Base-by-base conservation (phyloP, 2,329 filamentous ascomycete species). In the Huntiella abstrusa region DNA sequence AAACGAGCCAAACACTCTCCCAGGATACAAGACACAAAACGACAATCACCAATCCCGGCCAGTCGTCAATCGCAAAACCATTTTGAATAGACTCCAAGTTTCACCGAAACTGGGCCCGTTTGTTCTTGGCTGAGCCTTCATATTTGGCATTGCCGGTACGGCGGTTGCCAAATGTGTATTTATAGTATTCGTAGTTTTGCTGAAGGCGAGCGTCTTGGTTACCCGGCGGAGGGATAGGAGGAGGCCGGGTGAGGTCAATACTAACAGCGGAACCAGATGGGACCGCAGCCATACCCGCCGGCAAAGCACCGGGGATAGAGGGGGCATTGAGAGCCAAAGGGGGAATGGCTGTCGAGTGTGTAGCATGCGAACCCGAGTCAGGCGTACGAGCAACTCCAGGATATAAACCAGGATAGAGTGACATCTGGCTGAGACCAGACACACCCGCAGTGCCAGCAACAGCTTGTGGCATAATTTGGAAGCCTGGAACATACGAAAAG, bases 181-280 rank as follows among this genome's bases (percentile, higher is more conserved):
- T 49, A 35, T 49, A 49, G 39, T 43, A 49, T 38, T 49, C 48
- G 12, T 43, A 49, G 43, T 49, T 41, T 37, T 49, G 48, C 11
- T 49, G 48, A 16, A 46, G 45, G 19, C 41, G 43, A 10, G 48
- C 35, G 34, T 46, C 34, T 22, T 42, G 45, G 38, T 49, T 49
- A 16, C 48, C 48, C 4, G 48, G 48, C 5, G 43, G 43, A 39
- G 47, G 47, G 28, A 49, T 38, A 32, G 39, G 48, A 39, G 48
- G 48, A 28, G 43, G 38, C 22, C 22, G 22, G 22, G 22, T 8
- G 44, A 39, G n/a, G 19, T 12, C 5, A 41, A 7, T 13, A 41
- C 19, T 7, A 19, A 28, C 22, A 28, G 22, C 39, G 13, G 44
- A n/a, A 41, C 40, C 12, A 41, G 37, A 19, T 6, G 16, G 13